A percentile compares a stretch with the other conserved stretches of the same genome.
Conservation (phyloP, 2,329 filamentous ascomycete genomes). For the Aureobasidium uvarum region DNA sequence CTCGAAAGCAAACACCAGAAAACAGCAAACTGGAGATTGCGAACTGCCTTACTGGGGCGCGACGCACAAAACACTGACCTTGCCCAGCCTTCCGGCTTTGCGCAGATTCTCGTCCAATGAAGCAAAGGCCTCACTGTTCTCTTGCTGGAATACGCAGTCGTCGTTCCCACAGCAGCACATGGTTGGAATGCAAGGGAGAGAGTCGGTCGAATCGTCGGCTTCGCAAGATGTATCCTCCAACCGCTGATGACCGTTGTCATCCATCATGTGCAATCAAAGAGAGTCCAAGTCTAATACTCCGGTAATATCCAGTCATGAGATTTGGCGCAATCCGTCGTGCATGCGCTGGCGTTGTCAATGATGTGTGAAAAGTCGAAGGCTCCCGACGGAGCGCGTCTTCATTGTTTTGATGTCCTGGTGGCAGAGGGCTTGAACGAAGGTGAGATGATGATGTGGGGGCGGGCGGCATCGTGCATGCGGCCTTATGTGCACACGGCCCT, state of each 20-base stretch:
- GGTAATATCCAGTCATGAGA: constrained; percentile 9
- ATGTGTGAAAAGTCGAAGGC: not conserved
- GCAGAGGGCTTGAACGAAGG: not conserved
- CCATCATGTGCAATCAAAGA: constrained; percentile 25
- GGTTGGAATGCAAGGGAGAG: constrained; percentile 25
- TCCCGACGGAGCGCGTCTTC: not conserved
- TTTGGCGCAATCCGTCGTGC: constrained; percentile 19
- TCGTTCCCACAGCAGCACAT: constrained; percentile 80
- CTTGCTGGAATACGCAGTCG: constrained; percentile 75
- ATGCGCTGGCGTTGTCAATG: constrained; percentile 5
- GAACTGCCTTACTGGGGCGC: constrained; percentile 1
- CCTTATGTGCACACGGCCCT: not conserved
- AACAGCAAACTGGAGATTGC: constrained; percentile 16
- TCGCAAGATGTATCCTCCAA: constrained; percentile 16
- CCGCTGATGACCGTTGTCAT: constrained; percentile 25
- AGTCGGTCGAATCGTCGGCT: not conserved
- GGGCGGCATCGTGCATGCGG: constrained; percentile 16
- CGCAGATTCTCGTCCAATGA: constrained; percentile 84
- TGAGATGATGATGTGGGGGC: constrained; percentile 11
- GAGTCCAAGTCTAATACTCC: constrained; percentile 18
- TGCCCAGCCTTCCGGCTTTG: constrained; percentile 80
- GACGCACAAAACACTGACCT: constrained; percentile 63
- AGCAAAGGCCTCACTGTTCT: constrained; percentile 75
- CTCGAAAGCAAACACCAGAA: not conserved
- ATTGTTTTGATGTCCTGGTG: constrained; percentile 19